Evolutionary conservation across 2,329 filamentous ascomycete genomes (phyloP).

Genomic region (Cladosporium colombiae): DNA sequence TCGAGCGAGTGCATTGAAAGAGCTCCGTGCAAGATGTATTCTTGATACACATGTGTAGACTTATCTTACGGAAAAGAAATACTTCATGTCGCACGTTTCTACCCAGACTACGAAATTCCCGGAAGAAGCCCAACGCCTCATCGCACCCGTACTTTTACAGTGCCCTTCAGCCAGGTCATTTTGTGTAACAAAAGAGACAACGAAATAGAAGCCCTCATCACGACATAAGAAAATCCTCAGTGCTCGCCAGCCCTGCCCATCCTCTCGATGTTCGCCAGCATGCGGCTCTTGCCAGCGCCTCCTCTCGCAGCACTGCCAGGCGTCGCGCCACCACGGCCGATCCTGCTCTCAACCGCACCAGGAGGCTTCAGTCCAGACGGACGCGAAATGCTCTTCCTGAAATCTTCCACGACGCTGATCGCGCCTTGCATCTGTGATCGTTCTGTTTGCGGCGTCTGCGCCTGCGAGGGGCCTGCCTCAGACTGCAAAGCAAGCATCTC

Average conservation of each 20-base stretch:
- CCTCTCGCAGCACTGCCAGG: conserved; percentile 31
- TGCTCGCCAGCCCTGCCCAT: conserved; percentile 63
- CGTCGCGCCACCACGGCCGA: conserved; percentile 35
- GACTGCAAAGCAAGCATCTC: conserved; percentile 74
- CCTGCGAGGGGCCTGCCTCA: conserved; percentile 43
- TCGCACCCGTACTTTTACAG: conserved; percentile 4
- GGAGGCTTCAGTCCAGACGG: conserved; percentile 59
- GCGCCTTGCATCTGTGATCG: conserved; percentile 25
- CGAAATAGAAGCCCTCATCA: neutral
- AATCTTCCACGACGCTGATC: conserved; percentile 46
- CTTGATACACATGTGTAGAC: neutral
- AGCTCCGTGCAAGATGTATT: neutral
- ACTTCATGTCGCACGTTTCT: conserved; percentile 5
- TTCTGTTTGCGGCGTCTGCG: conserved; percentile 34
- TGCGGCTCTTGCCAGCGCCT: conserved; percentile 61
- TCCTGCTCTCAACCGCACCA: conserved; percentile 47
- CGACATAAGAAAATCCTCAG: neutral
- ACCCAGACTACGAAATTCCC: conserved; percentile 17
- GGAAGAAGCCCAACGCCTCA: conserved; percentile 9
- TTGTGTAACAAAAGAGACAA: neutral
- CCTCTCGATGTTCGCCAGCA: conserved; percentile 83
- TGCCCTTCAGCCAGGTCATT: neutral
- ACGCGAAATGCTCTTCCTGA: conserved; percentile 58
- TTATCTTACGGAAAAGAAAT: neutral
- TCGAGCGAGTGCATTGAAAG: too few relatives aligned